Evolutionary conservation across 2,329 filamentous ascomycete species (phyloP).

Genomic region (Fonsecaea pugnacius): DNA sequence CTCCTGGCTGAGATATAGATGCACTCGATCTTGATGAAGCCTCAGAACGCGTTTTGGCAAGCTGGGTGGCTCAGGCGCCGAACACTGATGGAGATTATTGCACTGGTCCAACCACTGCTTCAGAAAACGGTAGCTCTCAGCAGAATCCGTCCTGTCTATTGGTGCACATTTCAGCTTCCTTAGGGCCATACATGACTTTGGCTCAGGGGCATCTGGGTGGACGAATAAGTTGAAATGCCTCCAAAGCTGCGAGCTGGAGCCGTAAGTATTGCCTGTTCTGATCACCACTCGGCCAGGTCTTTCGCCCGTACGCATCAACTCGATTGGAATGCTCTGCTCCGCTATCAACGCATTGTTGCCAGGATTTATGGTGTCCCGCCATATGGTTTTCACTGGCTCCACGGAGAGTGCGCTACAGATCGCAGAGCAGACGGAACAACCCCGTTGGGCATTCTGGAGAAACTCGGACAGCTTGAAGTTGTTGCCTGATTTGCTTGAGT

Average conservation of each 20-base stretch:
- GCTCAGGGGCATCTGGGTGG: neutral
- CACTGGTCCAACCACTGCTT: slow-evolving; percentile 1
- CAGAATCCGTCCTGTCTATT: slow-evolving; percentile 7
- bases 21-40: neutral
- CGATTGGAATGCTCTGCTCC: neutral
- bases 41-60: slow-evolving; percentile 10
- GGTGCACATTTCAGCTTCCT: slow-evolving; percentile 8
- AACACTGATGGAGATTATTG: slow-evolving; percentile 5
- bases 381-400: neutral
- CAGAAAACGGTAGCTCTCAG: slow-evolving; percentile 2
- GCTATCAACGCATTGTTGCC: neutral
- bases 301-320: slow-evolving; percentile 11
- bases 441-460: neutral
- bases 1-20: slow-evolving; percentile 4
- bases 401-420: slow-evolving; percentile 5
- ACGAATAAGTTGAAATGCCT: slow-evolving; percentile 11
- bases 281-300: neutral
- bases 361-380: neutral
- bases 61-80: neutral
- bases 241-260: neutral
- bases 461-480: slow-evolving; percentile 6
- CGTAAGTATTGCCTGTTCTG: neutral
- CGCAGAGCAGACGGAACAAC: slow-evolving; percentile 2
- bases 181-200: slow-evolving; percentile 4
- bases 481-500: neutral